Conservation (phyloP, 495 filamentous ascomycete genomes). For the Neurospora africana region DNA sequence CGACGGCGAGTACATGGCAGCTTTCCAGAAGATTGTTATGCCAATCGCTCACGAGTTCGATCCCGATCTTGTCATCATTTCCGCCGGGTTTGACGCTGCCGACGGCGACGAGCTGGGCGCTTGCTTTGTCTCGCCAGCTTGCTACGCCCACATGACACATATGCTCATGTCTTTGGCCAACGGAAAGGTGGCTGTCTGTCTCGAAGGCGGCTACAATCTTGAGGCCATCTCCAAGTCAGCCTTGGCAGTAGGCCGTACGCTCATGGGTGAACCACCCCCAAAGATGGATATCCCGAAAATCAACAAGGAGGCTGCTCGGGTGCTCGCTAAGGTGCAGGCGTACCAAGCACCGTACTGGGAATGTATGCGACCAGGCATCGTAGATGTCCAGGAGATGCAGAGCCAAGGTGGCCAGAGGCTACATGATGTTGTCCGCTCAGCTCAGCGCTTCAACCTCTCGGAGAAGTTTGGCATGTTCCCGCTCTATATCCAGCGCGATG, state of each 20-base stretch:
- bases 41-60: conserved; percentile 87
- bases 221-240: conserved; percentile 85
- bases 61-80: conserved; percentile 90
- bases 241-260: conserved; percentile 76
- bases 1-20: conserved; percentile 91
- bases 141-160: conserved; percentile 97
- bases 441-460: conserved; percentile 57
- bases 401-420: conserved; percentile 24
- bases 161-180: conserved; percentile 95
- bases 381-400: conserved; percentile 31
- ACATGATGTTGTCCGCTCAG: conserved; percentile 62
- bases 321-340: conserved; percentile 40
- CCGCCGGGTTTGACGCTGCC: conserved; percentile 93
- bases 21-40: conserved; percentile 96
- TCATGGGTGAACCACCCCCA: conserved; percentile 91
- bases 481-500: conserved; percentile 59
- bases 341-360: conserved; percentile 50
- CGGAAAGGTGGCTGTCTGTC: conserved; percentile 82
- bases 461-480: conserved; percentile 64
- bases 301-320: conserved; percentile 36
- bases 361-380: conserved; percentile 45
- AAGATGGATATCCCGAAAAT: conserved; percentile 43
- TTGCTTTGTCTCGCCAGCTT: conserved; percentile 79
- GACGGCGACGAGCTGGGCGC: conserved; percentile 84
- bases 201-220: conserved; percentile 95